A percentile compares a stretch with the other conserved stretches of the same genome.
phyloP scores from a whole-genome alignment of 495 filamentous ascomycete genomes.

The Patellaria atrata region DNA sequence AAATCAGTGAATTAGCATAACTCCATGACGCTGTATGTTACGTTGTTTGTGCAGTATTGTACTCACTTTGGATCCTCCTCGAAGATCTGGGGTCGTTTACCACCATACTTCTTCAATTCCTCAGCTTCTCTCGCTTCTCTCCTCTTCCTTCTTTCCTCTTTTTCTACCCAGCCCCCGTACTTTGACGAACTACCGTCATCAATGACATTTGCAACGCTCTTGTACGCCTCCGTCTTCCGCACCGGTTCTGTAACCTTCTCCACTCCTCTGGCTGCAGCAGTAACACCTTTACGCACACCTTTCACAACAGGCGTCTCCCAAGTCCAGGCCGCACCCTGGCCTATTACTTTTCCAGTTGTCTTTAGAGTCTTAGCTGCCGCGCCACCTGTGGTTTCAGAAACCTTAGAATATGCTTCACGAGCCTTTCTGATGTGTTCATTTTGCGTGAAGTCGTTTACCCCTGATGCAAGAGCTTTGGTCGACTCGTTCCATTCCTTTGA shows the following conservation, averaged over 20 bases:
- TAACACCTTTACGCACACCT: slow-evolving; percentile 76
- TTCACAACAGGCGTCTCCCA: slow-evolving; percentile 93
- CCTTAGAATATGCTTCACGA: slow-evolving; percentile 68
- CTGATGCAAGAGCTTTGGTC: slow-evolving; percentile 80
- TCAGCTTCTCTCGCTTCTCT: slow-evolving; percentile 59
- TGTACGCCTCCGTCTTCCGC: slow-evolving; percentile 83
- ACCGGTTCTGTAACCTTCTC: slow-evolving; percentile 91
- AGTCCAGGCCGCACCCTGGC: slow-evolving; percentile 83
- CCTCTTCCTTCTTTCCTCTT: slow-evolving; percentile 72
- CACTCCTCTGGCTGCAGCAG: slow-evolving; percentile 66
- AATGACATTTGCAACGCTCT: slow-evolving; percentile 85
- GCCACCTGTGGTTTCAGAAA: slow-evolving; percentile 58
- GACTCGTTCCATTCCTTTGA: slow-evolving; percentile 99
- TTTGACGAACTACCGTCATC: slow-evolving; percentile 93
- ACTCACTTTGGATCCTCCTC: slow-evolving; percentile 81
- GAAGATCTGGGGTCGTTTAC: slow-evolving; percentile 32
- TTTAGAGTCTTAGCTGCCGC: slow-evolving; percentile 67
- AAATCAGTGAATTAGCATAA: too few relatives aligned
- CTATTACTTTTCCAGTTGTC: slow-evolving; percentile 69
- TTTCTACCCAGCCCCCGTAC: slow-evolving; percentile 92
- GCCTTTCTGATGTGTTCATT: slow-evolving; percentile 83
- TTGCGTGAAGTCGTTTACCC: slow-evolving; percentile 82
- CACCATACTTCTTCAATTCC: slow-evolving; percentile 38
- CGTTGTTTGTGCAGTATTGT: too few relatives aligned
- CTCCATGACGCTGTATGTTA: too few relatives aligned